These are phyloP conservation scores for Neurospora hispaniola DNA, from an alignment of 495 filamentous ascomycete genomes.

Conservation along the genomic window DNA sequence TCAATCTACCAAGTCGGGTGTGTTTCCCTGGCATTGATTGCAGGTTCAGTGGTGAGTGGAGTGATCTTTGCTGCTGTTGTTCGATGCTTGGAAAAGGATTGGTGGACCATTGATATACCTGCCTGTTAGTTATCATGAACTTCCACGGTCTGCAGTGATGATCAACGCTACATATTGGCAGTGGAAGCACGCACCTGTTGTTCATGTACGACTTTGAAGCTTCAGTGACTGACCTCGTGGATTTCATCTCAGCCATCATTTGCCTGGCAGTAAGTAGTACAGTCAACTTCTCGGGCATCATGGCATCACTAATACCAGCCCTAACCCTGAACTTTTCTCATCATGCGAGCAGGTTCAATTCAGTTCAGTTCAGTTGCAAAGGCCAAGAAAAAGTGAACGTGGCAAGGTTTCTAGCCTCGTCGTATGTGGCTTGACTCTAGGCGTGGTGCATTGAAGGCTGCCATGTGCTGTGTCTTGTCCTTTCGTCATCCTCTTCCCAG, in stretches of 20 bases:
- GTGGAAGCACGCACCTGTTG: neutral
- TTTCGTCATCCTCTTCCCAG: neutral
- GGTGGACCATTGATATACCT: neutral
- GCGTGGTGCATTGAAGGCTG: neutral
- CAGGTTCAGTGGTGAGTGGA: neutral
- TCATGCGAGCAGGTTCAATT: too few relatives aligned
- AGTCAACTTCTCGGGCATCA: neutral
- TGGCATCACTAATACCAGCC: neutral
- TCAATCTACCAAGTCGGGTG: neutral
- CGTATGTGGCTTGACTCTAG: neutral
- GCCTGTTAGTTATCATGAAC: neutral
- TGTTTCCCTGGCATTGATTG: neutral
- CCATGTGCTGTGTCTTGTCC: neutral
- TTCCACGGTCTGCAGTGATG: neutral
- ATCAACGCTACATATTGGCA: neutral
- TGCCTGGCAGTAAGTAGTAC: neutral
- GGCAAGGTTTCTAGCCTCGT: neutral
- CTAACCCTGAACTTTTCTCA: neutral
- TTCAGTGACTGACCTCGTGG: neutral
- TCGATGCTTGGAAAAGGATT: neutral
- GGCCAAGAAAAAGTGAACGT: neutral
- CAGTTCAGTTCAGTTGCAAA: neutral
- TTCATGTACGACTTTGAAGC: neutral
- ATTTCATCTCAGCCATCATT: neutral
- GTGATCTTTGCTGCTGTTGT: neutral